Evolutionary conservation across 768 basidiomycete species (phyloP), one percentile per base, ranked within the genome.

Genomic region (Gyrodon lividus): DNA sequence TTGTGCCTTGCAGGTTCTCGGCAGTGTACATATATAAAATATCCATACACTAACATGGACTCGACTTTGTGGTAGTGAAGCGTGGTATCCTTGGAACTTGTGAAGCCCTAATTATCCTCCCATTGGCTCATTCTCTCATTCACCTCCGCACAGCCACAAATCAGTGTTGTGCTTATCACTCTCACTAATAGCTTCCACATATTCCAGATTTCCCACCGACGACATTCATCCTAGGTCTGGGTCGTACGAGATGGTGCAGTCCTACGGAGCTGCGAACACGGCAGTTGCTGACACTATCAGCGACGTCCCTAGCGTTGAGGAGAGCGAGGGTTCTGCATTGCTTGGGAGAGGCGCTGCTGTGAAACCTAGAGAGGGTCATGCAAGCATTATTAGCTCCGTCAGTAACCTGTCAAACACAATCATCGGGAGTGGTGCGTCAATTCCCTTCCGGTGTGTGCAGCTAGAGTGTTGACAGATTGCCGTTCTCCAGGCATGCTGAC

Each of bases 341-440:
- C 74, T 92, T 31, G 81, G 80, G 34, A 54, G 46, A 16, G 77
- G 70, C 42, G 52, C 51, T 17, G 48, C 13, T 26, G 52, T 49
- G 39, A 67, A 66, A 45, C 61, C 51, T 44, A 67, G 55, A 49
- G 86, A 88, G 17, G 92, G 92, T 0, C 81, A 81, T 68, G 92
- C 89, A 10, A 81, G 72, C 38, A 67, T 92, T 23, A 57, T 75
- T 17, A 88, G 87, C 56, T 84, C 82, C 44, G 76, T 90, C 46
- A 85, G 88, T 58, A 93, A 93, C 63, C 72, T 97, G 38, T 74
- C 84, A 22, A 97, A 97, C 59, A 97, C 94, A 0, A 92, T 95
- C 60, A 87, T 97, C 58, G 93, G 93, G 13, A 95, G 89, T 48
- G 92, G 92, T 84, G 67, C 61, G 79, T 77, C 24, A 19, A 52